Base-by-base conservation (phyloP, 306 rosid genomes). In the Dalbergia cochinchinensis region DNA sequence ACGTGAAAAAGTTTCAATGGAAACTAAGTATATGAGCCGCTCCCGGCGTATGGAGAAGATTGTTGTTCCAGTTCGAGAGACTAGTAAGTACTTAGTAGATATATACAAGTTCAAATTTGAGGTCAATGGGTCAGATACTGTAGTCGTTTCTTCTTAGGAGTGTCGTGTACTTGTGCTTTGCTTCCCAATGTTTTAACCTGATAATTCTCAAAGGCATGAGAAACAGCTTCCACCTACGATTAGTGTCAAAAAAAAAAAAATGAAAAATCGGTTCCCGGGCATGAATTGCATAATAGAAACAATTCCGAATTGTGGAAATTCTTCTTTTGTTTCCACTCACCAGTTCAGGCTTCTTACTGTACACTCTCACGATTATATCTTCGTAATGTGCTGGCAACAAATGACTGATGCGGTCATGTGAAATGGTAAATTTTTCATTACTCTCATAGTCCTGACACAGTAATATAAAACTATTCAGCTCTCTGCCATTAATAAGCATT, bases 351-450 rank as follows among this genome's bases (percentile, higher is more conserved):
- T 85, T 90, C 86, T 92, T 94, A 57, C 97, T 80, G 64, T 92
- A 94, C 48, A 92, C 97, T 87, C 98, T 85, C 73, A 94, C 98
- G 81, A 92, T 86, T 75, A 79, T 73, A 59, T 94, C 97, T 84
- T 90, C 88, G 70, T 84, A 84, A 41, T 76, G 92, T 45, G 91
- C 82, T 7, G 98, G 97, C 84, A 94, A 84, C 86, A 94, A 80
- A 84, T 92, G 98, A 81, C 96, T 94, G 51, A 94, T 80, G 70
- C 90, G 84, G 4, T 89, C 86, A 19, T 94, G 88, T 50, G 82
- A 1, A 67, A 88, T 89, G 22, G 79, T 35, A 72, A 94, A 87
- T 68, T 88, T 90, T 61, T 89, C 90, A 0, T 68, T 68, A 71
- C 90, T 83, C 50, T 84, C 96, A 41, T 92, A 91, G 57, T 92